Percentiles rank a stretch among this genome's conserved stretches.
phyloP scores from a whole-genome alignment of 805 yeast genomes.

The Wickerhamomyces canadensis region DNA sequence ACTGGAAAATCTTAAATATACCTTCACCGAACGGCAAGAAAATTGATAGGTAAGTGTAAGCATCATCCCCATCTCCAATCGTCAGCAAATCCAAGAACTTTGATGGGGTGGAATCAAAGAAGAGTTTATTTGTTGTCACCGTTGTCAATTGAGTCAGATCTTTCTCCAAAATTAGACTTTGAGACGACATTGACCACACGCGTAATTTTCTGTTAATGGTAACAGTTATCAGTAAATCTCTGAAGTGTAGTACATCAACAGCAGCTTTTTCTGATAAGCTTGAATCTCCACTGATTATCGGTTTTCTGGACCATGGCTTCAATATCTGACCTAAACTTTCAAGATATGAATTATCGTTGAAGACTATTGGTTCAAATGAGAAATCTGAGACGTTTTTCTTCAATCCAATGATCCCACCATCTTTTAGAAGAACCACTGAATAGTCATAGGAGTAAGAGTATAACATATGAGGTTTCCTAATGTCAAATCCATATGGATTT shows the following conservation, averaged over 20 bases:
- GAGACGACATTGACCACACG: slow-evolving; percentile 49
- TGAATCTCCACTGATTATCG: slow-evolving; percentile 35
- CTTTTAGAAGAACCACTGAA: slow-evolving; percentile 56
- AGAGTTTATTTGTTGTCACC: slow-evolving; percentile 15
- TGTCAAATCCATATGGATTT: slow-evolving; percentile 59
- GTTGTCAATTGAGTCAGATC: slow-evolving; percentile 13
- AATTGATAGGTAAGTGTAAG: slow-evolving; percentile 24
- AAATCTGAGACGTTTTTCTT: slow-evolving; percentile 17
- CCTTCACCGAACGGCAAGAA: slow-evolving; percentile 41
- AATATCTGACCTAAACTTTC: slow-evolving; percentile 29
- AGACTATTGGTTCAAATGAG: slow-evolving; percentile 38
- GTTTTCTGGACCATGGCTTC: slow-evolving; percentile 20
- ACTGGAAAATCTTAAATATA: slow-evolving; percentile 34
- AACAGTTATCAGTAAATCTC: slow-evolving; percentile 38
- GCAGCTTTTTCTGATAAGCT: slow-evolving; percentile 31
- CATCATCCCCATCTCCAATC: slow-evolving; percentile 2
- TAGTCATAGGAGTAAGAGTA: slow-evolving; percentile 39
- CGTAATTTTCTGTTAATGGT: slow-evolving; percentile 50
- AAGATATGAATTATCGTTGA: slow-evolving; percentile 49
- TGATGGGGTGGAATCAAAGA: slow-evolving; percentile 27
- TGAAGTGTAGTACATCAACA: slow-evolving; percentile 24
- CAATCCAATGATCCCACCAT: slow-evolving; percentile 72
- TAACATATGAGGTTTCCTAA: slow-evolving; percentile 50
- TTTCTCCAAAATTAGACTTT: slow-evolving; percentile 24
- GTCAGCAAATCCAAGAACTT: slow-evolving; percentile 22